Conservation (phyloP, 192 early-diverging fungal genomes). For the Coemansia sp. region DNA sequence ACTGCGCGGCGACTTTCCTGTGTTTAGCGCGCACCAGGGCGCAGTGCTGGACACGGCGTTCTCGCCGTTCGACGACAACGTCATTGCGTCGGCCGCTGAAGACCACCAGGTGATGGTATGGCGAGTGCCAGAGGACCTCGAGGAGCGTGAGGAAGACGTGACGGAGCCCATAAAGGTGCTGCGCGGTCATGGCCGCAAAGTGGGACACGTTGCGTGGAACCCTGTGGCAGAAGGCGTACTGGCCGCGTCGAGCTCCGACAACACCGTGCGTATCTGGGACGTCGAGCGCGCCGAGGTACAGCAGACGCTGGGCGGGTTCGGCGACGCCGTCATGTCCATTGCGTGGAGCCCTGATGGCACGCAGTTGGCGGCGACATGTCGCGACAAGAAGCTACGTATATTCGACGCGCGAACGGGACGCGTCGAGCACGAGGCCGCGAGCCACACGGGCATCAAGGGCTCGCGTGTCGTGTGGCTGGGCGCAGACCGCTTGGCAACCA, state of each 20-base stretch:
- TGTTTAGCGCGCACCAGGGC: slow-evolving; percentile 90
- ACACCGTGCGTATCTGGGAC: slow-evolving; percentile 93
- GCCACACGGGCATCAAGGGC: slow-evolving; percentile 98
- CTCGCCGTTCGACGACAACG: slow-evolving; percentile 96
- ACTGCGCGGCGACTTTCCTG: slow-evolving; percentile 79
- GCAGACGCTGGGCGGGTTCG: slow-evolving; percentile 79
- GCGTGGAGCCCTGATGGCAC: slow-evolving; percentile 87
- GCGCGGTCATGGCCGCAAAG: slow-evolving; percentile 85
- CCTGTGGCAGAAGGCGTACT: slow-evolving; percentile 93
- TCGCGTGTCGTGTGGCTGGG: slow-evolving; percentile 92
- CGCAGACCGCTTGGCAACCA: slow-evolving; percentile 78
- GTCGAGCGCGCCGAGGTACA: slow-evolving; percentile 76
- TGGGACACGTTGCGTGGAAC: slow-evolving; percentile 98
- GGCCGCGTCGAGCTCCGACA: slow-evolving; percentile 83
- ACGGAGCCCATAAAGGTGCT: slow-evolving; percentile 78
- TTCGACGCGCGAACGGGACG: slow-evolving; percentile 89
- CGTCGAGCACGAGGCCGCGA: slow-evolving; percentile 69
- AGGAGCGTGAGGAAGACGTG: slow-evolving; percentile 68
- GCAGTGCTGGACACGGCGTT: slow-evolving; percentile 98
- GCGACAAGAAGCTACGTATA: slow-evolving; percentile 94
- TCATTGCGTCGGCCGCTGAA: slow-evolving; percentile 86
- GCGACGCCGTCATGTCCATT: slow-evolving; percentile 89
- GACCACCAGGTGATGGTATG: slow-evolving; percentile 93
- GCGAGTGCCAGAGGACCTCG: slow-evolving; percentile 81
- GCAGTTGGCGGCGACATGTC: slow-evolving; percentile 84